phyloP scores from a whole-genome alignment of 805 yeast genomes.

The Dipodascus geniculatus region DNA sequence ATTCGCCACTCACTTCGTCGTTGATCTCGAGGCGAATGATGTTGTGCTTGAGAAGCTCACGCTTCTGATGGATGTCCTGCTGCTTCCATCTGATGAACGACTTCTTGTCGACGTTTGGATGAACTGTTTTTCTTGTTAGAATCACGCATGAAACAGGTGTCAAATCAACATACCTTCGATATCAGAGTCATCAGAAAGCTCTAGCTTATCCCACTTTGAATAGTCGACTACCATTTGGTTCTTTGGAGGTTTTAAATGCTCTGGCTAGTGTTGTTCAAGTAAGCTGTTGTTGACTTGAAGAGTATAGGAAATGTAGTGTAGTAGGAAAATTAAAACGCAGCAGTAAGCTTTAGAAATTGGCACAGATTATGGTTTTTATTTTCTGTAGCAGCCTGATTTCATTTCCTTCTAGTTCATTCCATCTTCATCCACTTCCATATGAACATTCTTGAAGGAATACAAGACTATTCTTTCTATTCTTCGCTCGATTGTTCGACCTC shows the following conservation, averaged over 20 bases:
- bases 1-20: slow-evolving; percentile 63
- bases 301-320: too few species aligned
- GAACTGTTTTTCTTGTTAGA: slow-evolving; percentile 38
- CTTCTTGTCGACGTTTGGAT: slow-evolving; percentile 90
- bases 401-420: background rate
- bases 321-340: too few species aligned
- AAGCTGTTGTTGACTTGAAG: too few species aligned
- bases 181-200: slow-evolving; percentile 92
- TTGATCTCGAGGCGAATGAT: slow-evolving; percentile 67
- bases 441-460: background rate
- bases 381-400: background rate
- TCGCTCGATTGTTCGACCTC: background rate
- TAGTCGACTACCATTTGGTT: slow-evolving; percentile 85
- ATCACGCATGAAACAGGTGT: too few species aligned
- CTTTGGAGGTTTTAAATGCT: too few species aligned
- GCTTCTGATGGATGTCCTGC: slow-evolving; percentile 89
- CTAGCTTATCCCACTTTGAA: slow-evolving; percentile 96
- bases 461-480: background rate
- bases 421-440: background rate
- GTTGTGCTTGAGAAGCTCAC: slow-evolving; percentile 68
- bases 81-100: slow-evolving; percentile 96
- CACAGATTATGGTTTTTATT: background rate
- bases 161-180: slow-evolving; percentile 40
- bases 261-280: too few species aligned
- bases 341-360: too few species aligned